Evolutionary conservation across 2,329 filamentous ascomycete species (phyloP), one percentile per base, ranked within the genome.

Genomic region (Talaromyces amestolkiae): DNA sequence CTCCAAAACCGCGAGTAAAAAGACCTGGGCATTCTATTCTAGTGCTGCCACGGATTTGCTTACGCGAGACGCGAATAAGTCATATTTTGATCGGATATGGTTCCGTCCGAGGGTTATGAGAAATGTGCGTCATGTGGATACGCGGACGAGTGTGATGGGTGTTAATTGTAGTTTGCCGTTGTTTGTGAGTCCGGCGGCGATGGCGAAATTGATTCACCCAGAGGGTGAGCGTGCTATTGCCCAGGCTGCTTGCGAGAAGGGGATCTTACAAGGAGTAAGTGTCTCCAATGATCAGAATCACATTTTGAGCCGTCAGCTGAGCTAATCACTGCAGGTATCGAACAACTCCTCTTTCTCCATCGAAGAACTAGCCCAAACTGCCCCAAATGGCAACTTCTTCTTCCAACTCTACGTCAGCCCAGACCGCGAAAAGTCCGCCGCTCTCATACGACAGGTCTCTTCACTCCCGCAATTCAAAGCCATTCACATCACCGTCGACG

Each of bases 11-110:
- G 80, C 88, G 58, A 81, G 82, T 9, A 81, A 83, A 24, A 90
- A 91, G 71, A 85, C 87, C n/a, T 90, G 86, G 86, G 88, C 88
- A 0, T 91, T 90, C 71, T 85, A 88, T 72, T 89, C 86, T 22
- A 89, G 86, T 9, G 88, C 87, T 1, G 85, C 88, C 11, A 89
- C 87, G 6, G 88, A 82, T 83, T 70, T 84, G 3, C 86, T 88
- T 43, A 85, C 87, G 58, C 81, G 82, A 2, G 75, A 80, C 27
- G 79, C 80, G 59, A 91, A 90, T 73, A 81, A 78, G 27, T 78
- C 81, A 0, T 78, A 82, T 67, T 88, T 87, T 70, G 77, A 81
- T 47, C 75, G 81, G 31, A 87, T 90, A 68, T 81, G 81, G 74
- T 81, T 90, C 5, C 84, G 88, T 0, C 87, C 87, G 0, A 81